Base-by-base conservation (phyloP, 1,284 basidiomycete species). In the Trichosporon coremiiforme region DNA sequence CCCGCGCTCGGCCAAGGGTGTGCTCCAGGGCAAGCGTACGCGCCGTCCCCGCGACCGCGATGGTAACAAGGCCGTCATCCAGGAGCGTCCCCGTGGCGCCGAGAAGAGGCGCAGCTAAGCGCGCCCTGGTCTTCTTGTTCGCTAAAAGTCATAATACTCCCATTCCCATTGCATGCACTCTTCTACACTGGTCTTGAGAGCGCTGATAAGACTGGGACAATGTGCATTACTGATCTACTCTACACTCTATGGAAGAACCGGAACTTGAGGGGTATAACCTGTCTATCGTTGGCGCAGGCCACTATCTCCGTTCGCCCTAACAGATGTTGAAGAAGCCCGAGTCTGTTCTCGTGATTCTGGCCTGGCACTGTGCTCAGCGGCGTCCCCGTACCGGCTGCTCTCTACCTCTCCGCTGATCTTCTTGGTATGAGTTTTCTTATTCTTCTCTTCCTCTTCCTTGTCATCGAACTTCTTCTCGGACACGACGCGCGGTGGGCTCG, bases 61-160 rank as follows among this genome's bases (percentile, higher is more conserved):
- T 81, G 94, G 93, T 77, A 99, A 99, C 88, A 95, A 93, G 88
- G 89, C 93, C 90, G 95, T 98, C 66, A 85, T 98, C 75, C 89
- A 89, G 72, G 92, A 95, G 84, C 87, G 94, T 62, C 94, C 94
- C 35, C 86, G 94, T 66, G 90, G 90, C 81, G 70, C 69, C 45
- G 74, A 71, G 65, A 72, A 72, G 65, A n/a, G 38, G 29, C 57
- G 57, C 29, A 33, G 29, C 35, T 66, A 62, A 53, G 55, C n/a
- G 38, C 41, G 41, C 22, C 13, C 25, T 25, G 15, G 35, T 31
- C 12, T n/a, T 31, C 13, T 35, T 9, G 15, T 25, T 12, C 13
- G 57, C 45, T 64, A 64, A 64, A 47, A 64, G 57, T 45, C 45
- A 17, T 25, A 29, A 31, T 45, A 25, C 41, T 57, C 55, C 38